Base-by-base conservation (phyloP, 2,329 filamentous ascomycete genomes). In the Exophiala calicioides region DNA sequence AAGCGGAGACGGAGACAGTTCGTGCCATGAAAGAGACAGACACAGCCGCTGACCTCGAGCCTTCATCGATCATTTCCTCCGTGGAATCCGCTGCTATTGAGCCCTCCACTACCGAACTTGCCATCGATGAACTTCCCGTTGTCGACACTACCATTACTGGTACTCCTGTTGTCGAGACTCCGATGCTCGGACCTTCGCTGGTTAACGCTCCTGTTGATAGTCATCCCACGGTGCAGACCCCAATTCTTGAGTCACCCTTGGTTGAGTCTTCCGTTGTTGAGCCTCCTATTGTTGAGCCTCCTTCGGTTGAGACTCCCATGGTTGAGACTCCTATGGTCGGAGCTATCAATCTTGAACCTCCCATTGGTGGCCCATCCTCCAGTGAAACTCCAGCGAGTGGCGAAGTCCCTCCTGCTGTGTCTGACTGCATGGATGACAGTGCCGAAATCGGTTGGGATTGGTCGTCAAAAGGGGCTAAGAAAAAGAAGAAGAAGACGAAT, bases 401-500 rank as follows among this genome's bases (percentile, higher is more conserved):
- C n/a, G 33, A 32, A 31, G 13, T 26, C 9, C 8, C 13, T 19
- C 3, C 27, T 4, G 23, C 24, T 12, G 30, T 16, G 3, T 2
- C 33, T n/a, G 33, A 19, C 27, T n/a, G 8, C 10, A 26, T 29
- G n/a, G 31, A 43, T 18, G 5, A 21, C 23, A 15, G 10, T 18
- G 8, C 16, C 7, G 48, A 42, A 12, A 52, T 50, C 4, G 52
- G 50, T 10, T 50, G 42, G 49, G 27, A 9, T n/a, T n/a, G 50
- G 15, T 21, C 53, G 9, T 12, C 21, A n/a, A 53, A 48, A 26
- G 45, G 13, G 9, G 32, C 44, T 4, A 61, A 60, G 50, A 60
- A 59, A 42, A 48, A 50, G 16, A 56, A 56, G 31, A 58, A 61
- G 34, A 60, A 62, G n/a, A n/a, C n/a, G 6, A 62, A 66, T 52